phyloP scores from a whole-genome alignment of 192 early-diverging fungal species.

The Rhizoclosmatium globosum region DNA sequence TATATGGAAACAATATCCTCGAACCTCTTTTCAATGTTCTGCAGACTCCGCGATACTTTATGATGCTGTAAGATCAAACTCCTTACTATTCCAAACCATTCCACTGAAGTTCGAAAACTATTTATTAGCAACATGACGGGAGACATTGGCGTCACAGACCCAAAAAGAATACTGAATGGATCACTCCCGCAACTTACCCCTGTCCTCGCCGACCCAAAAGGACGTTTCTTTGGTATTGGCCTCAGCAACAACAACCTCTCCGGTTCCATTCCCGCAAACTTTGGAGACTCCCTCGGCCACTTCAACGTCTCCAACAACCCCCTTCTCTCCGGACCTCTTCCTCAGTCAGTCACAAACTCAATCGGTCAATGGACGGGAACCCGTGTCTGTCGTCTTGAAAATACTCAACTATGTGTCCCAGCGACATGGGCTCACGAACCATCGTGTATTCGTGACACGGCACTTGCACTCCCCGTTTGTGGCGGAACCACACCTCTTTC shows the following conservation, averaged over 20 bases:
- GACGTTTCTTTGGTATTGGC: slow-evolving; percentile 2
- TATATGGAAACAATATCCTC: slow-evolving; percentile 21
- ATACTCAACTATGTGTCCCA: slow-evolving; percentile 22
- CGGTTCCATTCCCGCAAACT: slow-evolving; percentile 7
- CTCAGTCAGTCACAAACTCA: slow-evolving; percentile 6
- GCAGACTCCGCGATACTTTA: slow-evolving; percentile 23
- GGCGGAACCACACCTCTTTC: neutral
- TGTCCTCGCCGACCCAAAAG: neutral
- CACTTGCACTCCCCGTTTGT: neutral
- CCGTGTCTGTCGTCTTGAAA: neutral
- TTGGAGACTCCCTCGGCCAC: slow-evolving; percentile 1
- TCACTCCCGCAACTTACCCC: slow-evolving; percentile 10
- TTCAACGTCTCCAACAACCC: slow-evolving; percentile 22
- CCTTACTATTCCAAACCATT: neutral
- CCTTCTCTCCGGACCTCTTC: slow-evolving; percentile 17
- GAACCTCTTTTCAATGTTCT: slow-evolving; percentile 1
- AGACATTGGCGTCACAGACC: neutral
- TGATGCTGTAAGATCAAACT: slow-evolving; percentile 16
- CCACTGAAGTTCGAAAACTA: neutral
- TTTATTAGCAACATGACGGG: slow-evolving; percentile 23
- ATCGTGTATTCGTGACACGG: slow-evolving; percentile 7
- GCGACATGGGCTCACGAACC: slow-evolving; percentile 15
- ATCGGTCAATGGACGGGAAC: slow-evolving; percentile 11
- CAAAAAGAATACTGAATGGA: slow-evolving; percentile 21
- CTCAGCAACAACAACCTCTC: slow-evolving; percentile 20